A percentile compares a stretch with the other conserved stretches of the same genome.
Evolutionary conservation across 495 filamentous ascomycete genomes (phyloP).

Genomic region (Tricharina praecox): DNA sequence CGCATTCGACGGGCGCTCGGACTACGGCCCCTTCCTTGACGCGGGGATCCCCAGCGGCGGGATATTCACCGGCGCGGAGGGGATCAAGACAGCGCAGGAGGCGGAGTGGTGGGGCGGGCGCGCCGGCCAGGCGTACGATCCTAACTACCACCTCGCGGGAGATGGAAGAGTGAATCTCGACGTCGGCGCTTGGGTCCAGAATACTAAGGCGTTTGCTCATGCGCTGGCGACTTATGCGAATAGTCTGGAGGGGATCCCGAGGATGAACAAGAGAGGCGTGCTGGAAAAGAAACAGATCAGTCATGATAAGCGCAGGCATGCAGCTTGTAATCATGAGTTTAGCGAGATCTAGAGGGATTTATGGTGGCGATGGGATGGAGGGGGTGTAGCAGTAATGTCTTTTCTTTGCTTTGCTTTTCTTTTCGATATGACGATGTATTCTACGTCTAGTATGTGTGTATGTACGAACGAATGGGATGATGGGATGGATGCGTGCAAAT

Average conservation of each 20-base stretch:
- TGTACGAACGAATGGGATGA: no score
- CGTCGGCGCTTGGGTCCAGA: constrained; percentile 41
- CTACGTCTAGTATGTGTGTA: no score
- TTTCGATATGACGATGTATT: no score
- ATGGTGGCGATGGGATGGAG: no score
- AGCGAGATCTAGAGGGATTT: no score
- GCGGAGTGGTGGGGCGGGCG: constrained; percentile 32
- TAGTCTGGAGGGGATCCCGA: constrained; percentile 30
- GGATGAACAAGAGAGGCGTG: not conserved
- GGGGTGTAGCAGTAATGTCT: no score
- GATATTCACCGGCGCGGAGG: constrained; percentile 53
- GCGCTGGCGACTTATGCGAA: constrained; percentile 45
- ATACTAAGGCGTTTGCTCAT: constrained; percentile 45
- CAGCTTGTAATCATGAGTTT: not conserved
- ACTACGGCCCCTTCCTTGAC: constrained; percentile 52
- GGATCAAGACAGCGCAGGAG: constrained; percentile 43
- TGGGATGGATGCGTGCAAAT: no score
- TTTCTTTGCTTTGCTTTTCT: no score
- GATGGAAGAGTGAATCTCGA: constrained; percentile 46
- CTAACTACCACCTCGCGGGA: constrained; percentile 43
- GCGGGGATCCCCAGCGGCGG: constrained; percentile 47
- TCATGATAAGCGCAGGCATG: not conserved
- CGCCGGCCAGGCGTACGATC: constrained; percentile 42
- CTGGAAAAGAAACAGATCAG: not conserved
- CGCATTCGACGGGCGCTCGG: constrained; percentile 46